phyloP scores from a whole-genome alignment of 768 basidiomycete genomes.

The Podaxis mareebaensis region DNA sequence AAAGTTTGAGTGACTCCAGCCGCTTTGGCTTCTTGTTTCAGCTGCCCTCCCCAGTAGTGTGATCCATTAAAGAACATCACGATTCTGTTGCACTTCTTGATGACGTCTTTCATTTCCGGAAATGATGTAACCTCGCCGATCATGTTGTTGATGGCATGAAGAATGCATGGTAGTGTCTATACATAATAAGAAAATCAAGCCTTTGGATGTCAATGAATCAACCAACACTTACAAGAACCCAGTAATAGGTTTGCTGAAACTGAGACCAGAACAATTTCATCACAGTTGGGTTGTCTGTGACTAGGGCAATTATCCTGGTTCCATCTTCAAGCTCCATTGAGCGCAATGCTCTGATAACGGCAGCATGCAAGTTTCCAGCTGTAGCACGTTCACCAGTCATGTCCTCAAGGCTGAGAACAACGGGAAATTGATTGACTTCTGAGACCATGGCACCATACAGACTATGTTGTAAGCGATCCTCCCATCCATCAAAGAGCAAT shows the following conservation, averaged over 20 bases:
- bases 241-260: slow-evolving; percentile 21
- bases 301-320: slow-evolving; percentile 24
- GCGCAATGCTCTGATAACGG: slow-evolving; percentile 19
- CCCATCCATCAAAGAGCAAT: slow-evolving; percentile 32
- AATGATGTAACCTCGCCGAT: slow-evolving; percentile 29
- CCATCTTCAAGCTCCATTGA: slow-evolving; percentile 24
- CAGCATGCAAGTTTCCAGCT: slow-evolving; percentile 24
- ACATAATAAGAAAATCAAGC: not conserved
- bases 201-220: not conserved
- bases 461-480: slow-evolving; percentile 25
- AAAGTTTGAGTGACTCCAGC: slow-evolving; percentile 20
- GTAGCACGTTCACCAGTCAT: slow-evolving; percentile 23
- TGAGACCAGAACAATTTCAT: slow-evolving; percentile 29
- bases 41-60: slow-evolving; percentile 37
- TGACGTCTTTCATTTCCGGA: slow-evolving; percentile 23
- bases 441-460: slow-evolving; percentile 28
- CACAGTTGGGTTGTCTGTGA: slow-evolving; percentile 32
- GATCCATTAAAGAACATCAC: slow-evolving; percentile 33
- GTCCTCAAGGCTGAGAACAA: slow-evolving; percentile 26
- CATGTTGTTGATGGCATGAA: slow-evolving; percentile 31
- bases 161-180: slow-evolving; percentile 29
- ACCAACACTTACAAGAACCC: slow-evolving; percentile 24
- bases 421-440: slow-evolving; percentile 24
- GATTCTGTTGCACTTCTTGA: slow-evolving; percentile 23
- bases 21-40: slow-evolving; percentile 19